Base-by-base conservation (phyloP, 495 filamentous ascomycete species). In the Neurospora intermedia region DNA sequence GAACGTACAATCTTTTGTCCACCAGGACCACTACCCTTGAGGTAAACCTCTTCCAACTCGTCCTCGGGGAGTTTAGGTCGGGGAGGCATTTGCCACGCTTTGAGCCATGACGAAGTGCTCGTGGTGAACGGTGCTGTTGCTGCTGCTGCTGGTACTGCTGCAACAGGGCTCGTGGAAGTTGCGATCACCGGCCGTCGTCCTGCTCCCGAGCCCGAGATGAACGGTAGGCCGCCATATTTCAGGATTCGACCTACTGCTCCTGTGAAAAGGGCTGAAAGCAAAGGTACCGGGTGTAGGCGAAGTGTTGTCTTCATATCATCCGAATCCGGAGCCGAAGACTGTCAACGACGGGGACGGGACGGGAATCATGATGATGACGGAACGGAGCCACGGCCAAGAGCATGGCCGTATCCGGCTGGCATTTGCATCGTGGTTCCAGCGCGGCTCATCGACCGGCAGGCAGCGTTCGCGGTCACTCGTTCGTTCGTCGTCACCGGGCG, bases 21-120 rank as follows among this genome's bases (percentile, higher is more conserved):
- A 69, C 96, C 96, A 2, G 96, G 96, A 13, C 96, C 96, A 77
- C 88, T 92, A 78, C 96, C 96, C 79, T 94, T 97, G 38, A 99
- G 87, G 83, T 96, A 99, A 62, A 87, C 87, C 76, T 97, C 91
- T 43, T 88, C 88, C 73, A 98, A 87, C 69, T 97, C 93, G 40
- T 85, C 83, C 75, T 97, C 94, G 15, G 89, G 83, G 74, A 83
- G 84, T 75, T 88, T 89, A 20, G 91, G 87, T 0, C 93, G 91
- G 15, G 92, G 89, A 0, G 96, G 95, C 73, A 97, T 83, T 62
- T 83, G 78, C 66, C 75, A 78, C 18, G 74, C 70, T 8, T 77
- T 78, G 10, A 74, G 70, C 9, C 62, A 18, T 45, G 39, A 43
- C 70, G 69, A n/a, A 18, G 54, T 40, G 54, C 13, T 72, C 70